Evolutionary conservation across 108 stramenopile species (phyloP).

Genomic region (Chaetoceros muelleri): DNA sequence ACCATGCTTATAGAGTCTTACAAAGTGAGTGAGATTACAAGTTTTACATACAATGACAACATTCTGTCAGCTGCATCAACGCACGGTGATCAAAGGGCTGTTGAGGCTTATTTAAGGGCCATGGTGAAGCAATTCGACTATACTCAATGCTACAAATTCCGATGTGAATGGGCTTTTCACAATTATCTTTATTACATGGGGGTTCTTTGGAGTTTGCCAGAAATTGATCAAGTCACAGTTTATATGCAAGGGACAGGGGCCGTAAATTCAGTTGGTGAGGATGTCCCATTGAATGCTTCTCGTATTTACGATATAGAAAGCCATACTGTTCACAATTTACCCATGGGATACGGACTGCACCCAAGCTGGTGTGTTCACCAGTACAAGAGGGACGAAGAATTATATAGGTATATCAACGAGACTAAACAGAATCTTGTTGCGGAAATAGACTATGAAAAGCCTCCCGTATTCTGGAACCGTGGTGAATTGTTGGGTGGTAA

Average conservation of each 20-base stretch:
- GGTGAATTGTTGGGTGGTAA: background rate
- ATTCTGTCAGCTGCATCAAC: constrained; percentile 69
- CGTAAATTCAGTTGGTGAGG: background rate
- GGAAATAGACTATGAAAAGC: background rate
- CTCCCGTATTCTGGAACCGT: background rate
- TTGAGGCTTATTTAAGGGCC: constrained; percentile 34
- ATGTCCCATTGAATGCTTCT: background rate
- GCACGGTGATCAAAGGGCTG: constrained; percentile 27
- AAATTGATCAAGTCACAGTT: background rate
- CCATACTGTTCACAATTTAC: background rate
- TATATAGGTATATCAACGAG: background rate
- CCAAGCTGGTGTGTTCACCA: background rate
- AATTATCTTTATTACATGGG: constrained; percentile 28
- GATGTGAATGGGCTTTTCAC: constrained; percentile 39
- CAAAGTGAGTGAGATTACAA: constrained; percentile 35
- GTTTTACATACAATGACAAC: constrained; percentile 29
- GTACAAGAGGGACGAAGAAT: background rate
- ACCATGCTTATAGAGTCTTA: constrained; percentile 33
- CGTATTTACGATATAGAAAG: background rate
- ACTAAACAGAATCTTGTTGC: background rate
- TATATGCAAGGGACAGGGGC: background rate
- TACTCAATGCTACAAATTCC: constrained; percentile 28
- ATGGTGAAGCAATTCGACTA: constrained; percentile 38
- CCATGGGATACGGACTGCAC: background rate
- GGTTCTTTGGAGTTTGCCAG: background rate